A percentile compares a stretch with the other conserved stretches of the same genome.
phyloP scores from a whole-genome alignment of 805 yeast species.

The Kregervanrija pseudodelftensis region DNA sequence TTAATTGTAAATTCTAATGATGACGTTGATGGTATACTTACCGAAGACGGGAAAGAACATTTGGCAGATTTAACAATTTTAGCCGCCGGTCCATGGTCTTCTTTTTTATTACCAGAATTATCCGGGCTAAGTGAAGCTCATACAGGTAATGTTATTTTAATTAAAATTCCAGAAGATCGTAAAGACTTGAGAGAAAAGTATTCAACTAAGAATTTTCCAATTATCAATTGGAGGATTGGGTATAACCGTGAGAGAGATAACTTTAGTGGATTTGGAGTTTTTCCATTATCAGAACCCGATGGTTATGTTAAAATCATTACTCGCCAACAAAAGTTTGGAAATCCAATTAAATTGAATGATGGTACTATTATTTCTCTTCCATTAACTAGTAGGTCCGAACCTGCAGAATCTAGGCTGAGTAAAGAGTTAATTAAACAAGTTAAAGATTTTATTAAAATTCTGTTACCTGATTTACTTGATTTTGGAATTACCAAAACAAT shows the following conservation, averaged over 20 bases:
- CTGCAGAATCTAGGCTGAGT: slow-evolving; percentile 10
- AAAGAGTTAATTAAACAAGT: slow-evolving; percentile 1
- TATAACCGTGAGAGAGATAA: too few species aligned
- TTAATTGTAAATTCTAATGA: slow-evolving; percentile 2
- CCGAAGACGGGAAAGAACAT: slow-evolving; percentile 18
- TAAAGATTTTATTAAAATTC: not conserved
- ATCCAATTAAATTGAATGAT: slow-evolving; percentile 4
- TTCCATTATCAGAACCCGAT: slow-evolving; percentile 12
- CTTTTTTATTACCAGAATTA: slow-evolving; percentile 12
- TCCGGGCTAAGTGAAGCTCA: slow-evolving; percentile 14
- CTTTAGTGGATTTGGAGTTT: slow-evolving; percentile 12
- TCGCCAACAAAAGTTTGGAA: slow-evolving; percentile 10
- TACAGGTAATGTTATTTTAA: slow-evolving; percentile 14
- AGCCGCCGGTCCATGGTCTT: slow-evolving; percentile 19
- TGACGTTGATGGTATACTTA: slow-evolving; percentile 17
- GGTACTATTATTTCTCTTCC: slow-evolving; percentile 6
- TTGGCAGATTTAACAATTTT: slow-evolving; percentile 15
- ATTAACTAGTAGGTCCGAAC: slow-evolving; percentile 10
- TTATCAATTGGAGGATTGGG: too few species aligned
- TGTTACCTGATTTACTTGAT: not conserved
- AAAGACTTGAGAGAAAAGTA: slow-evolving; percentile 19
- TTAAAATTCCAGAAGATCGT: slow-evolving; percentile 17
- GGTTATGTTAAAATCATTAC: slow-evolving; percentile 12
- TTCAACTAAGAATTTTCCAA: slow-evolving; percentile 2
- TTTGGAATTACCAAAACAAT: slow-evolving; percentile 1